Conservation (phyloP, 2,329 filamentous ascomycete species). For the Colletotrichum kahawae region DNA sequence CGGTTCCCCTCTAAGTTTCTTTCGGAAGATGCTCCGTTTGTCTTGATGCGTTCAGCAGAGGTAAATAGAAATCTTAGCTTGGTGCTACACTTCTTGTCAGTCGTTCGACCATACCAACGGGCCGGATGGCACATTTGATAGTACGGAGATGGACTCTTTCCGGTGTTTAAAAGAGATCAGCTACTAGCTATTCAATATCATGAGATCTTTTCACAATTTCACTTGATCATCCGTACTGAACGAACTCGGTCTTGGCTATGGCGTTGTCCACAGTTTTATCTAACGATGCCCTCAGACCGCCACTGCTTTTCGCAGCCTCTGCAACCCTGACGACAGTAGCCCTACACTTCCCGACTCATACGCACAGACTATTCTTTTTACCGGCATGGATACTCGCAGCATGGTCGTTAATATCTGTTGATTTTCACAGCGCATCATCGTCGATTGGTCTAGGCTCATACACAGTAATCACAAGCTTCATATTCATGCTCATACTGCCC, state of each 20-base stretch:
- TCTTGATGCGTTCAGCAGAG: not conserved
- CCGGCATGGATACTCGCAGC: not conserved
- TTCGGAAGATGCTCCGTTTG: not conserved
- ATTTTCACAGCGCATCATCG: not conserved
- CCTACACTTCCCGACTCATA: not conserved
- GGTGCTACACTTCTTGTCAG: not conserved
- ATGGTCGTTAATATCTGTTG: not conserved
- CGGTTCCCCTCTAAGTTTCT: not conserved
- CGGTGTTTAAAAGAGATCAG: not conserved
- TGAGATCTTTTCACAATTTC: fast-evolving
- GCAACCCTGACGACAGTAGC: not conserved
- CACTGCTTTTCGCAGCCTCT: not conserved
- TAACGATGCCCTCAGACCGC: not conserved
- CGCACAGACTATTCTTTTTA: not conserved
- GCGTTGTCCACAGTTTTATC: not conserved
- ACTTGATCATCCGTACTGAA: not conserved
- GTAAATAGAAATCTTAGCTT: not conserved
- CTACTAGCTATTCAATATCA: not conserved
- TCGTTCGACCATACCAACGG: not conserved
- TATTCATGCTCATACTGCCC: not conserved
- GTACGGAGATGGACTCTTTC: not conserved
- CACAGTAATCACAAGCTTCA: not conserved
- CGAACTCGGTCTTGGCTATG: not conserved
- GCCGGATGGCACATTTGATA: not conserved
- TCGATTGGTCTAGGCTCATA: not conserved